Evolutionary conservation across 805 yeast genomes (phyloP).

Genomic region (Candida ovalis): DNA sequence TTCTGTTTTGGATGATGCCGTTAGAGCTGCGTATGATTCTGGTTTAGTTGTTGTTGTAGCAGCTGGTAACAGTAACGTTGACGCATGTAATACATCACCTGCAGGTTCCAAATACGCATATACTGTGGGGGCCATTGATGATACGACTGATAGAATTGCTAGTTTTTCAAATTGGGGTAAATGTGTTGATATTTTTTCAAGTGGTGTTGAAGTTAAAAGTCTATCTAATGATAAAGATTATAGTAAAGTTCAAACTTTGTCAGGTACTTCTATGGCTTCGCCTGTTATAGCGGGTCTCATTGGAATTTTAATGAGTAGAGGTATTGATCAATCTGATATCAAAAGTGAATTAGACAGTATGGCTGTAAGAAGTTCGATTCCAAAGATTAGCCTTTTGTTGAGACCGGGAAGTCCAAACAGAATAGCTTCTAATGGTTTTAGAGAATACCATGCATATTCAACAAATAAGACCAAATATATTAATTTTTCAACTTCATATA

Average conservation of each 20-base stretch:
- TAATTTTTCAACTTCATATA: not conserved
- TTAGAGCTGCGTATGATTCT: slow-evolving; percentile 66
- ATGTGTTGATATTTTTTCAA: slow-evolving; percentile 85
- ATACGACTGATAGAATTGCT: slow-evolving; percentile 64
- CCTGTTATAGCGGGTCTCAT: slow-evolving; percentile 69
- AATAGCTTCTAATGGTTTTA: slow-evolving; percentile 35
- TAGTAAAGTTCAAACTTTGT: slow-evolving; percentile 34
- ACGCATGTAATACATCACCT: slow-evolving; percentile 85
- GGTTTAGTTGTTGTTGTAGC: slow-evolving; percentile 77
- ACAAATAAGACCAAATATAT: not conserved
- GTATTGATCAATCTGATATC: slow-evolving; percentile 41
- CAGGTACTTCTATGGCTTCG: slow-evolving; percentile 83
- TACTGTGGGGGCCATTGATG: slow-evolving; percentile 89
- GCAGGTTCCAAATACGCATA: slow-evolving; percentile 71
- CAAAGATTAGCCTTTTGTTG: slow-evolving; percentile 39
- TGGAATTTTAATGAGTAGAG: slow-evolving; percentile 52
- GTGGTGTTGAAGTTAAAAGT: slow-evolving; percentile 69
- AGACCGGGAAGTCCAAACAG: slow-evolving; percentile 59
- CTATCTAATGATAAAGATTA: slow-evolving; percentile 35
- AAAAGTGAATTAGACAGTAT: slow-evolving; percentile 38
- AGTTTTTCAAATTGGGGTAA: slow-evolving; percentile 86
- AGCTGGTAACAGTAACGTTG: slow-evolving; percentile 77
- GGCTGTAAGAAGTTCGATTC: slow-evolving; percentile 46
- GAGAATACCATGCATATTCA: slow-evolving; percentile 22
- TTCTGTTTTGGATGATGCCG: slow-evolving; percentile 65